Conservation (phyloP, 2,329 filamentous ascomycete genomes). For the Trichoderma afroharzianum region DNA sequence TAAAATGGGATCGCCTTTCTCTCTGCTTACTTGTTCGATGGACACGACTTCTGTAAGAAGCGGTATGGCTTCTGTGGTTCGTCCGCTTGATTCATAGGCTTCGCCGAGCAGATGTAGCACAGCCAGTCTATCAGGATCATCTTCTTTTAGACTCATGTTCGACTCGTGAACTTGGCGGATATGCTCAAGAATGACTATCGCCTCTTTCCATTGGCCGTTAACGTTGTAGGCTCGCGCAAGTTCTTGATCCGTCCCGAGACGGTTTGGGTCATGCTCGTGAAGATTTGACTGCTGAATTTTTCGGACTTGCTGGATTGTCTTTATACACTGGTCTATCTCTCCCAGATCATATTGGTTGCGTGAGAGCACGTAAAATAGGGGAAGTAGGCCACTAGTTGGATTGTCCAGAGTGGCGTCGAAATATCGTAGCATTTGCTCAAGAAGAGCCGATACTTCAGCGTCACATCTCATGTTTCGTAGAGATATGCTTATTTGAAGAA, state of each 20-base stretch:
- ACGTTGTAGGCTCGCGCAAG: constrained; percentile 4
- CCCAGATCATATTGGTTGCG: background rate
- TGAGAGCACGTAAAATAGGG: background rate
- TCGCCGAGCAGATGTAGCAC: background rate
- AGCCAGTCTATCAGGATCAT: background rate
- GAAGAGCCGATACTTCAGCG: background rate
- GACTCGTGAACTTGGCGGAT: background rate
- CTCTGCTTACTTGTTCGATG: background rate
- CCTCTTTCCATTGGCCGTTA: constrained; percentile 9
- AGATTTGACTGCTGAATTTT: background rate
- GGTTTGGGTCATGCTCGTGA: background rate
- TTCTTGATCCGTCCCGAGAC: background rate
- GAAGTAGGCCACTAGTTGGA: background rate
- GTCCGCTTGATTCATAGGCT: constrained; percentile 11
- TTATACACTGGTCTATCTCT: background rate
- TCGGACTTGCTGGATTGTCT: background rate
- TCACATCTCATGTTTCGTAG: background rate
- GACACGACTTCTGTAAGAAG: constrained; percentile 14
- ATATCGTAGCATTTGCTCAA: background rate
- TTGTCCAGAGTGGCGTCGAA: background rate
- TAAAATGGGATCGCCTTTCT: constrained; percentile 3
- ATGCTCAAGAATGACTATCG: background rate
- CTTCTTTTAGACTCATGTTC: background rate
- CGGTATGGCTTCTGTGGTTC: constrained; percentile 7
- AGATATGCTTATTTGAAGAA: background rate